Percentiles rank a stretch among this genome's conserved stretches.
These are phyloP conservation scores for Vitis labrusca DNA, from an alignment of 164 flowering plant species.

Conservation along the genomic window DNA sequence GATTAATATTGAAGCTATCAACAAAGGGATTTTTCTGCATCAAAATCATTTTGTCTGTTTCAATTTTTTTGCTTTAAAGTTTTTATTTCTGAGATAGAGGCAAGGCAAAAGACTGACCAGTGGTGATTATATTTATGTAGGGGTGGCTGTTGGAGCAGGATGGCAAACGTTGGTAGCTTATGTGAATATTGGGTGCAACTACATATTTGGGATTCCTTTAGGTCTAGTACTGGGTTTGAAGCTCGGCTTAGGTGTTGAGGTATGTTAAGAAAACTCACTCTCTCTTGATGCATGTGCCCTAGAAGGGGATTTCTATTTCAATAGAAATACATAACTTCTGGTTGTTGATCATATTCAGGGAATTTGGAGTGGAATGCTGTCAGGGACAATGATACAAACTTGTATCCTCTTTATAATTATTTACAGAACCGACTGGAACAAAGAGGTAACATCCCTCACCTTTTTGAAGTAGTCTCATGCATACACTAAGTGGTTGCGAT, in stretches of 20 bases:
- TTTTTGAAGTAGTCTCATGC: too few species aligned
- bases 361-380: slow-evolving; percentile 3
- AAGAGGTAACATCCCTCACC: neutral
- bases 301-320: too few species aligned
- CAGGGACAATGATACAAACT: slow-evolving; percentile 2
- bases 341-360: neutral
- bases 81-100: too few species aligned
- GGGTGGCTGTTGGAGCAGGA: slow-evolving; percentile 39
- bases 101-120: too few species aligned
- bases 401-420: slow-evolving; percentile 1
- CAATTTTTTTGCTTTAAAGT: too few species aligned
- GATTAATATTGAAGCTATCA: too few species aligned
- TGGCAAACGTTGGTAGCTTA: slow-evolving; percentile 32
- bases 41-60: too few species aligned
- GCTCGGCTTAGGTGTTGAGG: slow-evolving; percentile 27
- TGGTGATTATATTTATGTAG: slow-evolving; percentile 10
- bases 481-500: too few species aligned
- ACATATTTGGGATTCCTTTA: slow-evolving; percentile 24
- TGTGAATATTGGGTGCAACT: slow-evolving; percentile 25
- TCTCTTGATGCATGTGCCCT: too few species aligned
- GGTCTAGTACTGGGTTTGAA: slow-evolving; percentile 23
- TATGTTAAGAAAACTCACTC: neutral
- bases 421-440: slow-evolving; percentile 8
- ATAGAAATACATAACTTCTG: too few species aligned
- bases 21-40: too few species aligned